Base-by-base conservation (phyloP, 2,329 filamentous ascomycete genomes). In the Exophiala aquamarina region DNA sequence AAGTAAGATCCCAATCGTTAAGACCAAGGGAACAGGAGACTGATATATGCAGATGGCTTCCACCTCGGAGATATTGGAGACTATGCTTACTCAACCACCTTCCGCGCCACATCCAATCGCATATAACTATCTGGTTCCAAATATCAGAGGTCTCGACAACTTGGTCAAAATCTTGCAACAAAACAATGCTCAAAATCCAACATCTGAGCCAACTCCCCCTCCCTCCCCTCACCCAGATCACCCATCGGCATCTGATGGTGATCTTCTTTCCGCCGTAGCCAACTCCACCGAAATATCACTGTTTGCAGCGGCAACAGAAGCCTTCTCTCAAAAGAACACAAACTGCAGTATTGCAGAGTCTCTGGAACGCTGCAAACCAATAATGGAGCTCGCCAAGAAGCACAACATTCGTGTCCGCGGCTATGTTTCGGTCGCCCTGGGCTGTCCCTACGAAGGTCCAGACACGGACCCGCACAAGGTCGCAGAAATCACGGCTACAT, bases 61-160 rank as follows among this genome's bases (percentile, higher is more conserved):
- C 49, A 83, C 81, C 7, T 73, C 79, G 35, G 73, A 82, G 47
- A 81, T 84, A 17, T 74, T 83, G 23, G 69, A 79, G 44, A 69
- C 75, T 37, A 65, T 83, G 23, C 67, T 82, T 43, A 62, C 68
- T 41, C 65, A 66, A 5, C 73, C 78, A 5, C 79, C 79, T 2
- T 59, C 66, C 42, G 73, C 78, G 3, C 61, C 71, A 11, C 62
- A 71, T 41, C 70, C 74, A 3, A 76, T 84, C 41, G 78, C 77
- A 39, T 85, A 84, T 64, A 83, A 84, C 65, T 85, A 81, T 69
- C 77, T 85, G 4, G 74, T 84, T 1, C 82, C 82, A 1, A 85
- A 85, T 52, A 72, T 75, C 57, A 78, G 75, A 65, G 82, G 82
- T 11, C 65, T 84, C 2, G 77, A 84, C 52, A 78, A 74, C 58